Percentiles rank a stretch among this genome's conserved stretches.
Evolutionary conservation across 2,329 filamentous ascomycete species (phyloP).

Genomic region (Phoma sp.): DNA sequence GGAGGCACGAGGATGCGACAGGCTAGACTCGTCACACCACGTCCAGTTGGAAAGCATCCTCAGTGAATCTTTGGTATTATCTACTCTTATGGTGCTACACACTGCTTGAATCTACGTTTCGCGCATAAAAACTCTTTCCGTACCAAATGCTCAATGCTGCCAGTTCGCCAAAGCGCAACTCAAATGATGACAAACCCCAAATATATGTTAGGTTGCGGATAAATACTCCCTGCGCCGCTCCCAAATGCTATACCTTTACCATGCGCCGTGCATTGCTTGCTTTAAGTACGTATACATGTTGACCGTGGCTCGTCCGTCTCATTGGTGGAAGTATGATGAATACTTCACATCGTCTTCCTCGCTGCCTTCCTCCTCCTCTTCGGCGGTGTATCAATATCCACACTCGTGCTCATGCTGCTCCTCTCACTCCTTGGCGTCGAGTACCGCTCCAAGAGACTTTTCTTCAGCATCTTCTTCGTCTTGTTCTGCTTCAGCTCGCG

Average conservation of each 20-base stretch:
- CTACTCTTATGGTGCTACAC: not conserved
- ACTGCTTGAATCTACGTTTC: not conserved
- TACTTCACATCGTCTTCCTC: conserved; percentile 41
- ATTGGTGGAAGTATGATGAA: not conserved
- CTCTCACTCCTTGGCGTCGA: conserved; percentile 37
- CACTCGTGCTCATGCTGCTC: conserved; percentile 36
- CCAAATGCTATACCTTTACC: conserved; percentile 4
- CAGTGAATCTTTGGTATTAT: not conserved
- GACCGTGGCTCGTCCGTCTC: not conserved
- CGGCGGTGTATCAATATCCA: conserved; percentile 30
- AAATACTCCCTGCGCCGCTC: conserved; percentile 8
- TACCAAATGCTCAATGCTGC: not conserved
- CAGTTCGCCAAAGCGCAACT: not conserved
- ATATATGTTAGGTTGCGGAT: not conserved
- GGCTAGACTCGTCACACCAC: too few relatives aligned
- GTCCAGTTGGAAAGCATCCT: not conserved
- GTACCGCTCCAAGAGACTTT: conserved; percentile 33
- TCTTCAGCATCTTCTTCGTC: conserved; percentile 33
- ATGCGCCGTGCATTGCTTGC: conserved; percentile 1
- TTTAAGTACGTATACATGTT: not conserved
- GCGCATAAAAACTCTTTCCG: not conserved
- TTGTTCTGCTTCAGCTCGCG: conserved; percentile 42
- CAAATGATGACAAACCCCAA: not conserved
- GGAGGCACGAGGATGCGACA: not conserved
- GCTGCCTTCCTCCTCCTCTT: conserved; percentile 31